Evolutionary conservation across 768 basidiomycete species (phyloP), one percentile per base, ranked within the genome.

Genomic region (Hypsizygus marmoreus): DNA sequence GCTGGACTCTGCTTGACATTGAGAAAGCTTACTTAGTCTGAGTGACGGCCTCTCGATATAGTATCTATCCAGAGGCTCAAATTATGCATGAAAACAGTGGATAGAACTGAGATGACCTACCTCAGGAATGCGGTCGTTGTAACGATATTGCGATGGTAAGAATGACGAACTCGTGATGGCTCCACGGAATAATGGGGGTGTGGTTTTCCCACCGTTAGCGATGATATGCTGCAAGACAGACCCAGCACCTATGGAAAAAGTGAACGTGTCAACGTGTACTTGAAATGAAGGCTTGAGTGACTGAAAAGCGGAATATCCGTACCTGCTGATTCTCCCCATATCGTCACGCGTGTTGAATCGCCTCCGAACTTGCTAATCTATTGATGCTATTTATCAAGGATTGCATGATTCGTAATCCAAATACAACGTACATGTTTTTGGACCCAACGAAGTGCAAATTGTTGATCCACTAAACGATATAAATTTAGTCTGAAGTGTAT

Each of bases 181-280:
- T 6, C 51, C 60, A 25, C 61, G 55, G 55, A 76, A 77, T 1
- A 76, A 55, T 1, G 67, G 63, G 0, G 74, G 74, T 8, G 61
- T 47, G 0, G 73, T 76, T 19, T 66, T 58, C 12, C 75, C 75
- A 14, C 63, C 62, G 17, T 75, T 60, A 6, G 76, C 76, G 29
- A 76, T 54, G 5, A 76, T 22, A 17, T 77, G 75, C 37, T 77
- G 73, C 6, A 77, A 12, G 8, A 76, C 73, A 1, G 74, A 75
- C 2, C 73, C 74, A 17, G 68, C 76, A 43, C 70, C 69, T 68
- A 6, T n/a, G n/a, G n/a, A n/a, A n/a, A n/a, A n/a, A n/a, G n/a
- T n/a, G n/a, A n/a, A n/a, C n/a, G n/a, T n/a, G n/a, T n/a, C n/a
- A n/a, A n/a, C n/a, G n/a, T n/a, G n/a, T n/a, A n/a, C n/a, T n/a